phyloP scores from a whole-genome alignment of 371 early-diverging fungal species.

The Rhizopus delemar region DNA sequence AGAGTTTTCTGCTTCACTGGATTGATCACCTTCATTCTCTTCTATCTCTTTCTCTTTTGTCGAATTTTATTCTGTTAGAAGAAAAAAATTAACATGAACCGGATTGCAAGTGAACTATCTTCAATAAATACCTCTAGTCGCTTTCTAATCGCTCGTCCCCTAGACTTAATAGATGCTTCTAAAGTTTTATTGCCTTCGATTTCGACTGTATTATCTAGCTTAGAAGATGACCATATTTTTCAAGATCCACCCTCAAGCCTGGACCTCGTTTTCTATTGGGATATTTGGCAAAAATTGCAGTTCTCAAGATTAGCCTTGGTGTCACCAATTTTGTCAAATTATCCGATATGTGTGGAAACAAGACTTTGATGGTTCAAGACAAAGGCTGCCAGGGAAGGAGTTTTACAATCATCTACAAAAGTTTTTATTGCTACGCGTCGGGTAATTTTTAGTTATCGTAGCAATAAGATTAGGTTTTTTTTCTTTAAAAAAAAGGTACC shows the following conservation, averaged over 20 bases:
- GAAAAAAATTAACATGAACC: slow-evolving; percentile 22
- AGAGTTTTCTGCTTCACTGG: slow-evolving; percentile 23
- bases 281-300: slow-evolving; percentile 13
- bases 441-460: slow-evolving; percentile 19
- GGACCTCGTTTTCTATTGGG: slow-evolving; percentile 27
- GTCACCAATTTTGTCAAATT: slow-evolving; percentile 14
- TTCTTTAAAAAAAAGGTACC: slow-evolving; percentile 9
- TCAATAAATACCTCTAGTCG: slow-evolving; percentile 23
- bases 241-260: slow-evolving; percentile 23
- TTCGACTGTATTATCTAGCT: slow-evolving; percentile 21
- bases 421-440: slow-evolving; percentile 23
- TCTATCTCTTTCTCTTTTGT: slow-evolving; percentile 12
- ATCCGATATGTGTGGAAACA: slow-evolving; percentile 24
- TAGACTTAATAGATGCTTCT: slow-evolving; percentile 20
- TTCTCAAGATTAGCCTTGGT: slow-evolving; percentile 21
- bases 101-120: slow-evolving; percentile 7
- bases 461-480: slow-evolving; percentile 16
- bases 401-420: slow-evolving; percentile 21
- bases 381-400: slow-evolving; percentile 27
- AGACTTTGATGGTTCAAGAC: slow-evolving; percentile 27
- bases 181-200: slow-evolving; percentile 22
- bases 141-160: slow-evolving; percentile 17
- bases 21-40: slow-evolving; percentile 19
- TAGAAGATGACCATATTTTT: slow-evolving; percentile 23
- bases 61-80: slow-evolving; percentile 1